Percentiles rank a stretch among this genome's conserved stretches.
Conservation (phyloP, 805 yeast species). For the Limtongozyma cylindracea region DNA sequence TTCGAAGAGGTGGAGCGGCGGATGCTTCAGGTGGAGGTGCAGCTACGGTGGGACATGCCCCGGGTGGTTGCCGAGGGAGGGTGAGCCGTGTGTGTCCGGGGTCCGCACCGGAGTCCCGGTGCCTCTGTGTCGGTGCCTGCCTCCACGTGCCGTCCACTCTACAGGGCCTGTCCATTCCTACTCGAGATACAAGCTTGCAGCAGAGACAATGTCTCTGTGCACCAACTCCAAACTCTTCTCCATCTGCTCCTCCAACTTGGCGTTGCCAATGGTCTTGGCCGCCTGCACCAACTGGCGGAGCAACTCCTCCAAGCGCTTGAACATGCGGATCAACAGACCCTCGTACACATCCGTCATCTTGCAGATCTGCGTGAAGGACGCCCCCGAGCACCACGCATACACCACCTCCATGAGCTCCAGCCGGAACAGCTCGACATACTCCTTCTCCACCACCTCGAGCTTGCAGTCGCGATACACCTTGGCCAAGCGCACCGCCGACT, state of each 20-base stretch:
- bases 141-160: too few relatives aligned
- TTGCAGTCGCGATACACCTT: conserved; percentile 76
- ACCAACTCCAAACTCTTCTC: conserved; percentile 62
- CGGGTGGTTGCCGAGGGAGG: too few relatives aligned
- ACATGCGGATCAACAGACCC: conserved; percentile 86
- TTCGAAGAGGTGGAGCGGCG: too few relatives aligned
- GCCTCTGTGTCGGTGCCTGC: too few relatives aligned
- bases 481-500: conserved; percentile 80
- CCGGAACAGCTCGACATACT: conserved; percentile 77
- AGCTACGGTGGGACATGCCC: too few relatives aligned
- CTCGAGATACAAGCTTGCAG: conserved; percentile 63
- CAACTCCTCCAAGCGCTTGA: conserved; percentile 84
- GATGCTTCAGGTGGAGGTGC: too few relatives aligned
- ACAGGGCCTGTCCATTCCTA: too few relatives aligned
- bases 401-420: conserved; percentile 95
- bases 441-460: conserved; percentile 74
- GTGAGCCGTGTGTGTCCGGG: too few relatives aligned
- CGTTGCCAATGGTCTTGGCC: conserved; percentile 85
- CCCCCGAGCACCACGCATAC: conserved; percentile 91
- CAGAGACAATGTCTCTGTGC: conserved; percentile 90
- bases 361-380: conserved; percentile 87
- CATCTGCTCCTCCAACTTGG: conserved; percentile 71
- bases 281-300: conserved; percentile 76
- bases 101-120: too few relatives aligned
- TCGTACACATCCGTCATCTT: conserved; percentile 98